Evolutionary conservation across 2,329 filamentous ascomycete genomes (phyloP).

Genomic region (Aspergillus sp.): DNA sequence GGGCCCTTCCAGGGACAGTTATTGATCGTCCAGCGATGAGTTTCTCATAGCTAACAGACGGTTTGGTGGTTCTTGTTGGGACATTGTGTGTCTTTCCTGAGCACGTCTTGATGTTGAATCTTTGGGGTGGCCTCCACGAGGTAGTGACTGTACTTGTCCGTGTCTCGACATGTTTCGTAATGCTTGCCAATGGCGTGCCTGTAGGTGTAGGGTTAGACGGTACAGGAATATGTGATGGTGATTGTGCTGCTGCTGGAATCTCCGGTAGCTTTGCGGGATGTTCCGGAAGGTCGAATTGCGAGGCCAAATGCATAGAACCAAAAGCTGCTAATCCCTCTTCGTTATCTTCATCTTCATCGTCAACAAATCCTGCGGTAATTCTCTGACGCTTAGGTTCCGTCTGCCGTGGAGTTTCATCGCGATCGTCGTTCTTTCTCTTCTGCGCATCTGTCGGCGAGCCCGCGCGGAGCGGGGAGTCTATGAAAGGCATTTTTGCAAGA

Average conservation of each 20-base stretch:
- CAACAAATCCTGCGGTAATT: slow-evolving; percentile 36
- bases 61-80: slow-evolving; percentile 28
- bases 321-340: slow-evolving; percentile 22
- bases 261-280: slow-evolving; percentile 12
- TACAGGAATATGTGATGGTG: slow-evolving; percentile 1
- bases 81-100: slow-evolving; percentile 44
- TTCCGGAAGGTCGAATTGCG: slow-evolving; percentile 24
- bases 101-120: slow-evolving; percentile 39
- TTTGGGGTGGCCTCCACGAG: slow-evolving; percentile 9
- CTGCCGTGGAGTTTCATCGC: slow-evolving; percentile 17
- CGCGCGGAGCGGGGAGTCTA: slow-evolving; percentile 33
- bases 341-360: slow-evolving; percentile 36
- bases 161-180: slow-evolving; percentile 1
- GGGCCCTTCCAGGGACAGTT: slow-evolving; percentile 47
- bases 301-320: slow-evolving; percentile 22
- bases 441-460: slow-evolving; percentile 28
- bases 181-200: slow-evolving; percentile 2
- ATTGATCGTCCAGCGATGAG: slow-evolving; percentile 49
- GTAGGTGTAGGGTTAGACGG: neutral
- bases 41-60: slow-evolving; percentile 44
- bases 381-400: slow-evolving; percentile 35
- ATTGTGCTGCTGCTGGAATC: slow-evolving; percentile 10
- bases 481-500: slow-evolving; percentile 30
- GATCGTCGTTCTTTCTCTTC: slow-evolving; percentile 34
- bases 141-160: slow-evolving; percentile 1